Evolutionary conservation across 257 asterid species (phyloP).

Genomic region (Voacanga thouarsii): DNA sequence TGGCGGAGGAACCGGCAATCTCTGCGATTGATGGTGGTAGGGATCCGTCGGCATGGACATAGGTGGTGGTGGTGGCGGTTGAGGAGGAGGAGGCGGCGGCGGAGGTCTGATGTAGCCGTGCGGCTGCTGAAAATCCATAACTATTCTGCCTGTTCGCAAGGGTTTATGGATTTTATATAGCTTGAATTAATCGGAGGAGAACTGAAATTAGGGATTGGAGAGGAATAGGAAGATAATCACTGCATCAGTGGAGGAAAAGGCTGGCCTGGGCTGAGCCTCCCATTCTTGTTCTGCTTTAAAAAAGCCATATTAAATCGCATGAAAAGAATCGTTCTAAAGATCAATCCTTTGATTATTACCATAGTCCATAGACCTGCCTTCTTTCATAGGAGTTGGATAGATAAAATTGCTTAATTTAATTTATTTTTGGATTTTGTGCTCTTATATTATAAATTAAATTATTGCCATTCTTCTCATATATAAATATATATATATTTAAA

Average conservation of each 20-base stretch:
- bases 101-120: slow-evolving; percentile 58
- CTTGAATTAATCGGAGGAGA: neutral
- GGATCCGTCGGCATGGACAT: slow-evolving; percentile 19
- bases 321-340: no score
- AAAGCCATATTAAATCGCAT: no score
- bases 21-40: slow-evolving; percentile 26
- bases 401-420: no score
- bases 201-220: neutral
- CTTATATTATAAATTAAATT: no score
- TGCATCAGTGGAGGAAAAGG: neutral
- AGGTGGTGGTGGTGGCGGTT: slow-evolving; percentile 38
- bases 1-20: slow-evolving; percentile 30
- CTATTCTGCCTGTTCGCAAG: slow-evolving; percentile 2
- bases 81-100: slow-evolving; percentile 57
- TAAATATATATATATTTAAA: no score
- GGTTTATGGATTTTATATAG: slow-evolving; percentile 31
- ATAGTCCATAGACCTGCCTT: no score
- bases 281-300: no score
- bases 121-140: slow-evolving; percentile 63
- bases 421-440: no score
- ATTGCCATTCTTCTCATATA: no score
- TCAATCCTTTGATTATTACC: no score
- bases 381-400: no score
- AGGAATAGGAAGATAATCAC: neutral
- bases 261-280: no score